Percentiles rank a stretch among this genome's conserved stretches.
Evolutionary conservation across 2,329 filamentous ascomycete genomes (phyloP).

Genomic region (Paraphaeosphaeria minitans): DNA sequence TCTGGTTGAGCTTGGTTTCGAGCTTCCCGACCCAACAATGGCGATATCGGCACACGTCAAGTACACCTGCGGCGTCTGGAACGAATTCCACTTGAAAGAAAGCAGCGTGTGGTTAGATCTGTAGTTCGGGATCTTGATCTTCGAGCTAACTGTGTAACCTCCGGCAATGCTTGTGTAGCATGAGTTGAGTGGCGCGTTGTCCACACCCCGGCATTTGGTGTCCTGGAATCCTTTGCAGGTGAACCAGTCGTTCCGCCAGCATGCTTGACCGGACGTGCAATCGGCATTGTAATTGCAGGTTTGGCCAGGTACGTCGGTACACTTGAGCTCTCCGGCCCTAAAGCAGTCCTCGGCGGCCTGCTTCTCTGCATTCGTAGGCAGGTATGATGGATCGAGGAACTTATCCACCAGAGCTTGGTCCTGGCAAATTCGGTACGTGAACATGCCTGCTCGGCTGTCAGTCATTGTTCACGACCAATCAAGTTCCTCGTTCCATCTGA

Average conservation of each 20-base stretch:
- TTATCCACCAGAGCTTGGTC: constrained; percentile 40
- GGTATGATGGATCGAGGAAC: constrained; percentile 34
- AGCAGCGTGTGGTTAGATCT: constrained; percentile 38
- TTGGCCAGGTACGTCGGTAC: constrained; percentile 40
- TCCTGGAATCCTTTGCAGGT: constrained; percentile 40
- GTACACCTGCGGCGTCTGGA: constrained; percentile 42
- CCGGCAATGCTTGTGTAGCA: constrained; percentile 43
- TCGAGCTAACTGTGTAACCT: constrained; percentile 40
- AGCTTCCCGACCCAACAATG: constrained; percentile 29
- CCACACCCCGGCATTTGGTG: constrained; percentile 35
- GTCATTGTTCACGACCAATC: not conserved
- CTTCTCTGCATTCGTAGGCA: constrained; percentile 43
- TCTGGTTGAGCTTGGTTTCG: constrained; percentile 19
- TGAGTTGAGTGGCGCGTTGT: constrained; percentile 39
- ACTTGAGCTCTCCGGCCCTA: constrained; percentile 32
- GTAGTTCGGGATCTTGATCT: constrained; percentile 43
- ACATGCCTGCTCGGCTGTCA: constrained; percentile 28
- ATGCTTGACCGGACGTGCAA: constrained; percentile 34
- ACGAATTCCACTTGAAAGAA: constrained; percentile 42
- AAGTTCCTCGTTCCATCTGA: not conserved
- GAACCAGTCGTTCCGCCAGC: constrained; percentile 45
- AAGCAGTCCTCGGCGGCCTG: constrained; percentile 42
- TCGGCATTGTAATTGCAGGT: constrained; percentile 38
- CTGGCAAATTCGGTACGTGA: constrained; percentile 42
- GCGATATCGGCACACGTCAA: constrained; percentile 41